Evolutionary conservation across 495 filamentous ascomycete species (phyloP).

Genomic region (Neurospora sp.): DNA sequence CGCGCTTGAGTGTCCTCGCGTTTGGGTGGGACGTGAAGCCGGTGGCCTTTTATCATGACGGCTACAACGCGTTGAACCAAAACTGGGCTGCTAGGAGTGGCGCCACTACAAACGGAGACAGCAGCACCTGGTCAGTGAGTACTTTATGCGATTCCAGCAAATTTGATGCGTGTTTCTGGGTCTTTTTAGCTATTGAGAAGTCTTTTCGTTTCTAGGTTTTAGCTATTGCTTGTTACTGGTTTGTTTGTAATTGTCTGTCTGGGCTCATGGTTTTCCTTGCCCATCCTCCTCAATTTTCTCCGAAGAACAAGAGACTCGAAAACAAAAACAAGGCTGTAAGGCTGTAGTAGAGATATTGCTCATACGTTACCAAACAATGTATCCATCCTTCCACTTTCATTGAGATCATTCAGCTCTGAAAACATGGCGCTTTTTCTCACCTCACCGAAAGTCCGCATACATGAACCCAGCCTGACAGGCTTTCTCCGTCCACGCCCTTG

Average conservation of each 20-base stretch:
- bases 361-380: not conserved
- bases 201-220: no score
- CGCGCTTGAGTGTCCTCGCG: no score
- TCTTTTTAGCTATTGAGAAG: not conserved
- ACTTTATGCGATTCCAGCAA: no score
- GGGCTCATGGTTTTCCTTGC: not conserved
- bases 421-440: constrained; percentile 4
- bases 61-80: no score
- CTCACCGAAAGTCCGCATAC: not conserved
- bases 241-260: not conserved
- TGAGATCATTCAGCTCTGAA: constrained; percentile 33
- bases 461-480: not conserved
- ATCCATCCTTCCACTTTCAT: constrained; percentile 6
- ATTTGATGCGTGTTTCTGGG: not conserved
- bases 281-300: not conserved
- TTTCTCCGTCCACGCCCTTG: not conserved
- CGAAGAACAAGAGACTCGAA: not conserved
- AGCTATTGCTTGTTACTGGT: not conserved
- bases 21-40: no score
- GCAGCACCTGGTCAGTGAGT: no score
- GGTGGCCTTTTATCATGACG: no score
- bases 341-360: not conserved
- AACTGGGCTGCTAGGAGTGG: no score
- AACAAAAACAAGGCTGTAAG: not conserved
- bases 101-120: no score